Conservation (phyloP, 1,284 basidiomycete genomes). For the Xanthoconium separans region DNA sequence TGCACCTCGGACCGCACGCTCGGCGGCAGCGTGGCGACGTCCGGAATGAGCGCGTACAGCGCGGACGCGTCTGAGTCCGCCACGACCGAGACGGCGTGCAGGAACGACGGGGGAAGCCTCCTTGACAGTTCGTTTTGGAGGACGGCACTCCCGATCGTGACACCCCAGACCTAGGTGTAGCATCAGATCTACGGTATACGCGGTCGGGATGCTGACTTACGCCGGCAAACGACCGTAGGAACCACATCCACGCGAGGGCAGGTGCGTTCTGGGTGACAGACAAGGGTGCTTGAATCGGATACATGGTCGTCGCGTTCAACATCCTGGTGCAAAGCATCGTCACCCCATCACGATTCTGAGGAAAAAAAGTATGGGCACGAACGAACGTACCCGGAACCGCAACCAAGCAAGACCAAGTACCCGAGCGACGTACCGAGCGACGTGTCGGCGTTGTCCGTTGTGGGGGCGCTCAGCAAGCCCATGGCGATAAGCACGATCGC, state of each 20-base stretch:
- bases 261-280: conserved; percentile 31
- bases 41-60: conserved; percentile 19
- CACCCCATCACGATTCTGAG: too few species aligned
- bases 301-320: conserved; percentile 13
- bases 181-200: neutral
- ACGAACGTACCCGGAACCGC: conserved; percentile 12
- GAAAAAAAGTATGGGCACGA: too few species aligned
- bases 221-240: conserved; percentile 31
- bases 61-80: too few species aligned
- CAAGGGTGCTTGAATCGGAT: conserved; percentile 36
- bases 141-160: conserved; percentile 21
- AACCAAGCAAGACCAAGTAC: conserved; percentile 12
- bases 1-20: conserved; percentile 2
- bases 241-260: conserved; percentile 35
- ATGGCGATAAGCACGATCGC: conserved; percentile 4
- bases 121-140: conserved; percentile 20
- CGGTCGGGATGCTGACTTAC: conserved; percentile 25
- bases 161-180: conserved; percentile 18
- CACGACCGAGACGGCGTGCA: neutral
- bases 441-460: neutral
- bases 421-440: neutral
- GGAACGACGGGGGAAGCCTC: conserved; percentile 5
- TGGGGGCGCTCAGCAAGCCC: conserved; percentile 7
- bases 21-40: conserved; percentile 7
- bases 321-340: neutral